These are phyloP conservation scores for Echium plantagineum DNA, from an alignment of 257 asterid species.

Conservation along the genomic window DNA sequence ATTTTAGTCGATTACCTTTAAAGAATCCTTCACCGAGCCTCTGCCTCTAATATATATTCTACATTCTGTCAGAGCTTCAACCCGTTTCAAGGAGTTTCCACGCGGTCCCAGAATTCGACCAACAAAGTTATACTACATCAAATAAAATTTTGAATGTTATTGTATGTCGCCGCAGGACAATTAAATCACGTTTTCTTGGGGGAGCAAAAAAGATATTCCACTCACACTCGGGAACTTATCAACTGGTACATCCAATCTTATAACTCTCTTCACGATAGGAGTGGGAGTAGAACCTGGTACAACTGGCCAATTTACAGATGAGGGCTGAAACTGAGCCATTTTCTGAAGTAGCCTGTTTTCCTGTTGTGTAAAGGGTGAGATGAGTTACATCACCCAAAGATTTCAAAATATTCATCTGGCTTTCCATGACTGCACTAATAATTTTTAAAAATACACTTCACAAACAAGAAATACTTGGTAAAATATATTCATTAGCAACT, in stretches of 20 bases:
- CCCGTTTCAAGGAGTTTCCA: constrained; percentile 73
- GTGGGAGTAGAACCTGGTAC: constrained; percentile 39
- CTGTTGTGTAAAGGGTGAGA: constrained; percentile 21
- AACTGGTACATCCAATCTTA: constrained; percentile 69
- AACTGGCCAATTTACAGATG: constrained; percentile 46
- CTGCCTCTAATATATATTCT: constrained; percentile 64
- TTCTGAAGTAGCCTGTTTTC: constrained; percentile 52
- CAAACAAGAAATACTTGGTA: background rate
- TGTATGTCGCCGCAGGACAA: constrained; percentile 6
- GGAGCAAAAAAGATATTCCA: constrained; percentile 4
- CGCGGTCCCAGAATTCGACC: constrained; percentile 81
- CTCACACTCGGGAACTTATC: constrained; percentile 70
- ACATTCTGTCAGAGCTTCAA: constrained; percentile 72
- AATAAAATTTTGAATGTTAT: constrained; percentile 16
- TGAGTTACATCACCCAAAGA: background rate
- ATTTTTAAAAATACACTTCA: background rate
- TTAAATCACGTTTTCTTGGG: constrained; percentile 1
- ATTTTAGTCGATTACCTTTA: constrained; percentile 30
- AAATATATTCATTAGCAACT: background rate
- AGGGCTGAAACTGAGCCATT: constrained; percentile 42
- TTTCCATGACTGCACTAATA: background rate
- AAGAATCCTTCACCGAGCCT: constrained; percentile 71
- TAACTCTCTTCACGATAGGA: constrained; percentile 56
- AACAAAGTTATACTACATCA: constrained; percentile 65
- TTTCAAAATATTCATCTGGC: background rate